phyloP scores from a whole-genome alignment of 2,329 filamentous ascomycete genomes.

The Cladosporium sp. region DNA sequence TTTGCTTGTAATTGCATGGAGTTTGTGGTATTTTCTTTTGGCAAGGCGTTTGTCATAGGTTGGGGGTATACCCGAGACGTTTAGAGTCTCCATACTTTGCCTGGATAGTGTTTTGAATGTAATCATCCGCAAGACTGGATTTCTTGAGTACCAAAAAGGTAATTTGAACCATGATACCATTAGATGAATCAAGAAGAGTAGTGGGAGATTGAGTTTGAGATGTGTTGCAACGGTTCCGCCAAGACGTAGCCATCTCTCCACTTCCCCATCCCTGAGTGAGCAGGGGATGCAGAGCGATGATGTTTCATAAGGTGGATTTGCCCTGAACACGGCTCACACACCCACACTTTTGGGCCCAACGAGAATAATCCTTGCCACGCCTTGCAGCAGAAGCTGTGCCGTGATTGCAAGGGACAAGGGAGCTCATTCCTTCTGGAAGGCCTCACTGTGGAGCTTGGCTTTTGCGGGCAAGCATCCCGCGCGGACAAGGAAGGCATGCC shows the following conservation, averaged over 20 bases:
- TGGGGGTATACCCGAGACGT: too few species aligned
- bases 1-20: too few species aligned
- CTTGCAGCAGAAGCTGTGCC: neutral
- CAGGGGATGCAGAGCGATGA: neutral
- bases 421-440: neutral
- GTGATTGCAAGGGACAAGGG: neutral
- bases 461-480: neutral
- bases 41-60: too few species aligned
- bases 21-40: too few species aligned
- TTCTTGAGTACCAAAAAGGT: too few species aligned
- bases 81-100: too few species aligned
- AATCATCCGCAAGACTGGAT: too few species aligned
- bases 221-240: slow-evolving; percentile 2
- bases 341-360: too few species aligned
- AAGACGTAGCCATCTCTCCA: slow-evolving; percentile 1
- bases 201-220: slow-evolving; percentile 1
- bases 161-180: too few species aligned
- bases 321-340: too few species aligned
- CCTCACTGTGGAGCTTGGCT: neutral
- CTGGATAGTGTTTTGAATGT: too few species aligned
- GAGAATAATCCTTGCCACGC: neutral
- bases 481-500: neutral
- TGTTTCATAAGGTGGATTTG: neutral
- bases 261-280: slow-evolving; percentile 2
- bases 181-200: too few species aligned